Conservation (phyloP, 495 filamentous ascomycete genomes). For the Neurospora tetraspora region DNA sequence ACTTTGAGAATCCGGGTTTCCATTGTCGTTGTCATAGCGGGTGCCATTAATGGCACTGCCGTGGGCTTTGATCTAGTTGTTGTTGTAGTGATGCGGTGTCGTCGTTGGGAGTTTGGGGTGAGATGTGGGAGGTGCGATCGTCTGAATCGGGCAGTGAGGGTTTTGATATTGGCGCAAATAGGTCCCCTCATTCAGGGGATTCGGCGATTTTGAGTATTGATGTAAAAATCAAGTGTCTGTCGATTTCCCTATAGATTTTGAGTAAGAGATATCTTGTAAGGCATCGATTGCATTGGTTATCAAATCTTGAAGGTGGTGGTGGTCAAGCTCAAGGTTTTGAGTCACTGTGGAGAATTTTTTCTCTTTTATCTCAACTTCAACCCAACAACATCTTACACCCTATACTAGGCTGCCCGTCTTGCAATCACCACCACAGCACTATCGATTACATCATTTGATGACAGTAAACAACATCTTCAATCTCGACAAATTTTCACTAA, state of each 20-base stretch:
- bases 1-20: slow-evolving; percentile 26
- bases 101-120: not conserved
- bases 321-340: slow-evolving; percentile 6
- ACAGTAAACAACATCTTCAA: not conserved
- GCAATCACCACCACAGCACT: not conserved
- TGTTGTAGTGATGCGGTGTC: not conserved
- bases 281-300: not conserved
- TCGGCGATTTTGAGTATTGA: not conserved
- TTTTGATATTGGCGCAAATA: not conserved
- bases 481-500: not conserved
- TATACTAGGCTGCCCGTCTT: not conserved
- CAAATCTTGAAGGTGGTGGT: not conserved
- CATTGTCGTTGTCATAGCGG: slow-evolving; percentile 12
- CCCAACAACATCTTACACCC: not conserved
- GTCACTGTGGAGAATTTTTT: slow-evolving; percentile 13
- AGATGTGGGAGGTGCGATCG: not conserved
- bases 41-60: not conserved
- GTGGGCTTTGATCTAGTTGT: not conserved
- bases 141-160: not conserved
- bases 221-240: not conserved
- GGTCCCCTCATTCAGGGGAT: not conserved
- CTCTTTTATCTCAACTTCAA: slow-evolving; percentile 5
- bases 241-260: not conserved
- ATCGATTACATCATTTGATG: not conserved
- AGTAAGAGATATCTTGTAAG: not conserved